Percentiles rank a stretch among this genome's conserved stretches.
Evolutionary conservation across 257 asterid species (phyloP).

Genomic region (Rubia yunnanensis): DNA sequence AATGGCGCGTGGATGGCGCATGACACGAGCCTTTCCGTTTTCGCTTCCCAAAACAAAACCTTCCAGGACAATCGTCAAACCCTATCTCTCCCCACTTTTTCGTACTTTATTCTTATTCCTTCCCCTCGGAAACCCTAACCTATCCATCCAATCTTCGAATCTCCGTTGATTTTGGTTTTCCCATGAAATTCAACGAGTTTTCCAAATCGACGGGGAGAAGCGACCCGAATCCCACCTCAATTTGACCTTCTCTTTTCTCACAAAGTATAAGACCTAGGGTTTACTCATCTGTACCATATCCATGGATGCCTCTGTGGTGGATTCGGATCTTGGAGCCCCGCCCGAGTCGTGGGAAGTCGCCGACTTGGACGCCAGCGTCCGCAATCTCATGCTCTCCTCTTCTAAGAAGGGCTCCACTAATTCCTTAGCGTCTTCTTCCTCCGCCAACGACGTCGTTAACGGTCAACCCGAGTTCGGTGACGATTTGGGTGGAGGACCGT

Average conservation of each 20-base stretch:
- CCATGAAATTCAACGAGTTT: constrained; percentile 29
- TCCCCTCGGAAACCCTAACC: constrained; percentile 33
- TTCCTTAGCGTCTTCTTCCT: constrained; percentile 14
- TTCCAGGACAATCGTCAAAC: constrained; percentile 48
- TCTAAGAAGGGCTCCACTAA: constrained; percentile 34
- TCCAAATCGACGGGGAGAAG: constrained; percentile 17
- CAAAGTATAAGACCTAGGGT: constrained; percentile 20
- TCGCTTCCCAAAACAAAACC: neutral
- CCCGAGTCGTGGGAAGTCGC: constrained; percentile 99
- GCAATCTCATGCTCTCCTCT: constrained; percentile 64
- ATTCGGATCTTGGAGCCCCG: constrained; percentile 53
- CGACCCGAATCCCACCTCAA: constrained; percentile 30
- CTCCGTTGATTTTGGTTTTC: constrained; percentile 14
- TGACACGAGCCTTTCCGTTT: constrained; percentile 1
- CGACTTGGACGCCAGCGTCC: constrained; percentile 83
- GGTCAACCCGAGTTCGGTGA: constrained; percentile 39
- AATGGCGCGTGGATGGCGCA: neutral
- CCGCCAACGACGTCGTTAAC: constrained; percentile 18
- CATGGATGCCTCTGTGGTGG: constrained; percentile 68
- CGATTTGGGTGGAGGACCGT: constrained; percentile 21
- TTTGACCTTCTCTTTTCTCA: constrained; percentile 33
- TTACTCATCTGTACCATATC: neutral
- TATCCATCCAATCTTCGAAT: constrained; percentile 9
- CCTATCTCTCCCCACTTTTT: constrained; percentile 31
- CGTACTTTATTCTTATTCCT: neutral